phyloP scores from a whole-genome alignment of 2,329 filamentous ascomycete species.

The Chaetomiaceae sp. region DNA sequence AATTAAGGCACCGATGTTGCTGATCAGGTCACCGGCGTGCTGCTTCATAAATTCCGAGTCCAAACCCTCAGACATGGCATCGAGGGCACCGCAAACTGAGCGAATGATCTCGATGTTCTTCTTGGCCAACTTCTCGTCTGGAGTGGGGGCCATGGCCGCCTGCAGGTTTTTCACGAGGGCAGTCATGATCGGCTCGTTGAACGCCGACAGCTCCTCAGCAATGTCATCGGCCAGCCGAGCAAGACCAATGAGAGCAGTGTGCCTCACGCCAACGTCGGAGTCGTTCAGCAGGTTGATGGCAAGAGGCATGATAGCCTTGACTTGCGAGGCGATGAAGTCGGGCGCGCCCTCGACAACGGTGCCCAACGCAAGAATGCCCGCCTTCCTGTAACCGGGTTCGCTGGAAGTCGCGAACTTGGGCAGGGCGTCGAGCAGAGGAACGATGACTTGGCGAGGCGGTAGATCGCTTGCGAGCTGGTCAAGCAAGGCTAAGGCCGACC shows the following conservation, averaged over 20 bases:
- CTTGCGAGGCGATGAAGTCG: slow-evolving; percentile 93
- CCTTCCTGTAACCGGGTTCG: slow-evolving; percentile 77
- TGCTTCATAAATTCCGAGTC: slow-evolving; percentile 74
- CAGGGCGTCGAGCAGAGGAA: slow-evolving; percentile 83
- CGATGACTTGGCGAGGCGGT: slow-evolving; percentile 88
- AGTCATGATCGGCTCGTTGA: slow-evolving; percentile 80
- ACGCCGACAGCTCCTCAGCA: slow-evolving; percentile 79
- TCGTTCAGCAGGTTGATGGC: slow-evolving; percentile 82
- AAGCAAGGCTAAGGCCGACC: slow-evolving; percentile 79
- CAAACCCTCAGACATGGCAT: slow-evolving; percentile 82
- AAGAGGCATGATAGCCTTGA: slow-evolving; percentile 78
- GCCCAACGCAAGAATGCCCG: slow-evolving; percentile 85
- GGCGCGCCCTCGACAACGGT: slow-evolving; percentile 95
- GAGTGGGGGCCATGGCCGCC: slow-evolving; percentile 64
- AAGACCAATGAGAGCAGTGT: slow-evolving; percentile 80
- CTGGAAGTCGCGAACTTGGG: slow-evolving; percentile 71
- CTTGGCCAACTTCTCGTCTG: slow-evolving; percentile 61
- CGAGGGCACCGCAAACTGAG: slow-evolving; percentile 82
- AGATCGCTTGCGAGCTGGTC: slow-evolving; percentile 85
- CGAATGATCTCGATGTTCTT: slow-evolving; percentile 83
- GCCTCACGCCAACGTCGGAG: slow-evolving; percentile 75
- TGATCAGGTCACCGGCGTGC: slow-evolving; percentile 79
- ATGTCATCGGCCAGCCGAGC: slow-evolving; percentile 91
- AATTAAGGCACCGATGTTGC: slow-evolving; percentile 79
- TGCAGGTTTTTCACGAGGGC: slow-evolving; percentile 86